These are phyloP conservation scores for Inonotus hispidus DNA, from an alignment of 1,284 basidiomycete genomes.

Conservation along the genomic window DNA sequence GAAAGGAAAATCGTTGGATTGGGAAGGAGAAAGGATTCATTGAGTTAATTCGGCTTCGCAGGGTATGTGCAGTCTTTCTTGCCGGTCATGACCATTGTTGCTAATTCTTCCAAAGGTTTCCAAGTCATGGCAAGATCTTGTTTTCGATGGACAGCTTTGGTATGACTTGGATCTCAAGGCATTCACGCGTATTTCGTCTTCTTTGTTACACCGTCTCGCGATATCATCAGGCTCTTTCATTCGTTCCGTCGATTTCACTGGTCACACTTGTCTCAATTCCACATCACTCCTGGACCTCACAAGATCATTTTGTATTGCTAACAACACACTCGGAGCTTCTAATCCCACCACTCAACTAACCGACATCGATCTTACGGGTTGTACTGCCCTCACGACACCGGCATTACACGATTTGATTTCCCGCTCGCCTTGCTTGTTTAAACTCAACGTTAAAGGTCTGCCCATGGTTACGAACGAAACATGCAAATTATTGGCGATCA, in stretches of 20 bases:
- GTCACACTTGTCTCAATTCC: slow-evolving; percentile 52
- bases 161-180: slow-evolving; percentile 51
- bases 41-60: slow-evolving; percentile 74
- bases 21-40: slow-evolving; percentile 66
- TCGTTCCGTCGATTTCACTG: slow-evolving; percentile 56
- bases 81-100: slow-evolving; percentile 20
- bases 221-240: slow-evolving; percentile 62
- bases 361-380: slow-evolving; percentile 70
- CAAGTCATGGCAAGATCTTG: slow-evolving; percentile 70
- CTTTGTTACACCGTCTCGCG: slow-evolving; percentile 46
- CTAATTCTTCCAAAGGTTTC: slow-evolving; percentile 58
- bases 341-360: slow-evolving; percentile 55
- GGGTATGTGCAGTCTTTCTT: slow-evolving; percentile 48
- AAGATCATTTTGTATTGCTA: slow-evolving; percentile 44
- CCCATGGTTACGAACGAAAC: slow-evolving; percentile 66
- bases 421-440: slow-evolving; percentile 57
- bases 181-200: slow-evolving; percentile 51
- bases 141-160: slow-evolving; percentile 90
- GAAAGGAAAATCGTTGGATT: slow-evolving; percentile 58
- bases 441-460: slow-evolving; percentile 64
- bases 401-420: slow-evolving; percentile 69
- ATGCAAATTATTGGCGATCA: slow-evolving; percentile 56
- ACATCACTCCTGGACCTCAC: slow-evolving; percentile 46
- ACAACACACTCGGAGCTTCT: slow-evolving; percentile 30
- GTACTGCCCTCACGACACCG: slow-evolving; percentile 54